Percentiles rank a stretch among this genome's conserved stretches.
Evolutionary conservation across 1,284 basidiomycete genomes (phyloP).

Genomic region (Heterobasidion parviporum): DNA sequence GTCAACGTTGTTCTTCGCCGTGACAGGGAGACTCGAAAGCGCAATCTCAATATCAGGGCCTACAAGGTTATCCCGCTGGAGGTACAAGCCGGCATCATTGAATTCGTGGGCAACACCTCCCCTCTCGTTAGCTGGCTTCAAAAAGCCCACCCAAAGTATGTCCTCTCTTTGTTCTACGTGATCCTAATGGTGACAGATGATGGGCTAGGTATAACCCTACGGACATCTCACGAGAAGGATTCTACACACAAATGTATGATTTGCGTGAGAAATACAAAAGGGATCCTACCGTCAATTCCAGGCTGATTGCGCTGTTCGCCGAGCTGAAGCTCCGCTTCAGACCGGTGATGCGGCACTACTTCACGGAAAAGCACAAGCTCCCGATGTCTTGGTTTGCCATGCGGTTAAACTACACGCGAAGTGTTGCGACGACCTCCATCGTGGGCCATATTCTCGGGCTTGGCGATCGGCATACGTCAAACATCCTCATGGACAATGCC

Average conservation of each 20-base stretch:
- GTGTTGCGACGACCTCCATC: constrained; percentile 90
- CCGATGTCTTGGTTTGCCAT: constrained; percentile 93
- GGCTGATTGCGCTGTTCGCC: constrained; percentile 40
- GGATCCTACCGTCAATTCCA: constrained; percentile 15
- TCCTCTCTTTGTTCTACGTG: not conserved
- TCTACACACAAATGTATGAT: constrained; percentile 2
- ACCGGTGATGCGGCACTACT: constrained; percentile 92
- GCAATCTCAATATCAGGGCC: constrained; percentile 70
- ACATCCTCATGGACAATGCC: constrained; percentile 82
- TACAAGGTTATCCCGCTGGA: constrained; percentile 90
- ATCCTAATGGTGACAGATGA: not conserved
- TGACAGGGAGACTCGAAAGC: constrained; percentile 71
- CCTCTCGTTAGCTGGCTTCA: constrained; percentile 62
- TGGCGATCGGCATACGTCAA: constrained; percentile 89
- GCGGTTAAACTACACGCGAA: constrained; percentile 85
- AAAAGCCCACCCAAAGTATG: constrained; percentile 51
- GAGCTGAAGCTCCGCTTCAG: constrained; percentile 52
- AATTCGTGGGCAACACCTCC: constrained; percentile 83
- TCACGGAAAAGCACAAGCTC: constrained; percentile 81
- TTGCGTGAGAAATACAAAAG: constrained; percentile 10
- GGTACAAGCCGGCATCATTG: constrained; percentile 77
- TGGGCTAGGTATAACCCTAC: constrained; percentile 9
- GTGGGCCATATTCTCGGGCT: constrained; percentile 91
- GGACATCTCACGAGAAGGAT: constrained; percentile 6
- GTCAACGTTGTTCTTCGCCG: constrained; percentile 73